Base-by-base conservation (phyloP, 2,329 filamentous ascomycete genomes). In the Nothopassalora personata region DNA sequence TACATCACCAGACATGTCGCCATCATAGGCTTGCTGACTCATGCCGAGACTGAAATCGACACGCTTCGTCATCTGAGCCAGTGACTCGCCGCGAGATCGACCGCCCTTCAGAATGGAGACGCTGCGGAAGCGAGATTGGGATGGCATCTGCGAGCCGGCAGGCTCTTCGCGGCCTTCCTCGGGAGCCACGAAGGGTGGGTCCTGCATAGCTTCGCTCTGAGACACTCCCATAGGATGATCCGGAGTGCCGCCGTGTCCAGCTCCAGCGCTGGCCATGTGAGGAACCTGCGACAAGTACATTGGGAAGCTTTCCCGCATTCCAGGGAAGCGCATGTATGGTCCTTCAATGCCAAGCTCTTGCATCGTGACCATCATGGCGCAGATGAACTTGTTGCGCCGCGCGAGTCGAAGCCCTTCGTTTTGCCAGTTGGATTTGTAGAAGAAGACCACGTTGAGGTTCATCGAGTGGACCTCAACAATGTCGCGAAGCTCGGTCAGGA, bases 361-460 rank as follows among this genome's bases (percentile, higher is more conserved):
- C 79, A 97, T 91, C 57, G 90, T 85, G 39, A 89, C 80, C 88
- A 96, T 96, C 69, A 97, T 79, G 62, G 94, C 91, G 64, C 89
- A 91, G 65, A 95, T 91, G 74, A 97, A 96, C 72, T 92, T 94
- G 80, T 97, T 97, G 68, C 94, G 89, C 18, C 93, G 85, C 67
- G 89, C 90, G 2, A 97, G 83, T 76, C 93, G 91, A 27, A 97
- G 81, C 48, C 95, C 80, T 72, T 97, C 93, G 71, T 97, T 97
- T 72, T 97, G 93, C 84, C 89, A 97, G 73, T 93, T 97, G 60
- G 88, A 91, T 75, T 97, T 97, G 82, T 97, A 96, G 80, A 97
- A 97, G 79, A 96, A 96, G 69, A 97, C 87, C 58, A 97, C 86
- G 74, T 96, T 97, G 70, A 97, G 82, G 4, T 86, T 91, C 70